Conservation (phyloP, 768 basidiomycete genomes). For the Suillus placidus region DNA sequence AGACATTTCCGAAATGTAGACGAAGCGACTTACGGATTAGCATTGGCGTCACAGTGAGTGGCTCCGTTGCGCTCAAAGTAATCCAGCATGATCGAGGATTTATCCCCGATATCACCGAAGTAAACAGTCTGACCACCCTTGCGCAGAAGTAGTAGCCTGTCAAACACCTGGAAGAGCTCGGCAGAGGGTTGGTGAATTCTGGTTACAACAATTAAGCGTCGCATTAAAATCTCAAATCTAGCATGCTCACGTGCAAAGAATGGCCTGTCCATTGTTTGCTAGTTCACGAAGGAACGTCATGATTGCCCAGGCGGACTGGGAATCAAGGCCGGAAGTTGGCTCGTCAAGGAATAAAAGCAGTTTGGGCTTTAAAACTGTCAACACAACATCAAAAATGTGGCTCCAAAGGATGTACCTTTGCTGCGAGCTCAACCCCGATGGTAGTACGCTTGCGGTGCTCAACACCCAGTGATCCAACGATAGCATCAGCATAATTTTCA, state of each 20-base stretch:
- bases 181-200: constrained; percentile 44
- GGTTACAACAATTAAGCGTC: not conserved
- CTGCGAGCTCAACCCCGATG: constrained; percentile 63
- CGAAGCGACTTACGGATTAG: constrained; percentile 25
- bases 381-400: not conserved
- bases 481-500: constrained; percentile 60
- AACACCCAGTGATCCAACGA: constrained; percentile 56
- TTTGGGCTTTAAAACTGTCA: constrained; percentile 34
- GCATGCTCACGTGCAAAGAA: constrained; percentile 52
- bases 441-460: constrained; percentile 59
- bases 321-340: constrained; percentile 59
- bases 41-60: constrained; percentile 18
- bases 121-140: constrained; percentile 68
- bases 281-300: constrained; percentile 52
- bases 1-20: not conserved
- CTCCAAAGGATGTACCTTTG: constrained; percentile 39
- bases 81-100: constrained; percentile 22
- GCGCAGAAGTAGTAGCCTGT: constrained; percentile 51
- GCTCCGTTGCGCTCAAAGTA: constrained; percentile 32
- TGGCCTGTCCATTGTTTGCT: constrained; percentile 56
- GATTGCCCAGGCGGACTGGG: constrained; percentile 55
- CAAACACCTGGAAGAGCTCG: constrained; percentile 54
- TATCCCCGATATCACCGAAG: constrained; percentile 50
- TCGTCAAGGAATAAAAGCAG: constrained; percentile 62
- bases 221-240: not conserved